Evolutionary conservation across 305 asterid species (phyloP), one percentile per base, ranked within the genome.

Genomic region (Rubia tinctorum): DNA sequence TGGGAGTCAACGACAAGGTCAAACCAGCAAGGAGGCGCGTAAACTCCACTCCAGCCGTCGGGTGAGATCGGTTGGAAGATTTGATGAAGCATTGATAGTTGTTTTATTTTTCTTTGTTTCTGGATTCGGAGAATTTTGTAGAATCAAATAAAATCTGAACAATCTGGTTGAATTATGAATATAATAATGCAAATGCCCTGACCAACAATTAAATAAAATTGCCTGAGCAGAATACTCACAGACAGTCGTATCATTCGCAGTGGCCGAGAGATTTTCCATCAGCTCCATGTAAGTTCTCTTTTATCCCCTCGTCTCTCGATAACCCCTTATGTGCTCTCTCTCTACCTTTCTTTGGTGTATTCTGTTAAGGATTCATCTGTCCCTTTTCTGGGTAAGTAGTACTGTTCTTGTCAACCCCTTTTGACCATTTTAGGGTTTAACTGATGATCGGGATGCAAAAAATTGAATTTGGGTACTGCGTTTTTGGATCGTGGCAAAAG

Each of bases 131-230:
- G 22, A n/a, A 66, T 66, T 66, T 66, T n/a, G 23, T 45, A 66
- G 53, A 66, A 66, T 66, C 70, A 11, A 66, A 22, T 66, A 40
- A 66, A 66, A 66, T 66, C 70, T 43, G 14, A 65, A 7, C 51
- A 65, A 65, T 53, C 60, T 34, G 39, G 39, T 4, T 34, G 39
- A 34, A 34, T 34, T 34, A n/a, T 53, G 60, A 53, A 53, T 53
- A 53, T 53, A 53, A 43, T 30, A 43, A 15, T 18, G 17, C 0
- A 40, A 39, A 63, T 20, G 44, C 20, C 25, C 49, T 64, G 20
- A n/a, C 10, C 7, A 13, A 17, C 8, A 39, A 53, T 49, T 6
- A 18, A 53, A 53, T 53, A 66, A n/a, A 40, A 40, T 39, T n/a
- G 17, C 23, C 2, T 18, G 17, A 22, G 34, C 69, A 65, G 49